Evolutionary conservation across 805 yeast species (phyloP).

Genomic region (Cyberlindnera japonica): DNA sequence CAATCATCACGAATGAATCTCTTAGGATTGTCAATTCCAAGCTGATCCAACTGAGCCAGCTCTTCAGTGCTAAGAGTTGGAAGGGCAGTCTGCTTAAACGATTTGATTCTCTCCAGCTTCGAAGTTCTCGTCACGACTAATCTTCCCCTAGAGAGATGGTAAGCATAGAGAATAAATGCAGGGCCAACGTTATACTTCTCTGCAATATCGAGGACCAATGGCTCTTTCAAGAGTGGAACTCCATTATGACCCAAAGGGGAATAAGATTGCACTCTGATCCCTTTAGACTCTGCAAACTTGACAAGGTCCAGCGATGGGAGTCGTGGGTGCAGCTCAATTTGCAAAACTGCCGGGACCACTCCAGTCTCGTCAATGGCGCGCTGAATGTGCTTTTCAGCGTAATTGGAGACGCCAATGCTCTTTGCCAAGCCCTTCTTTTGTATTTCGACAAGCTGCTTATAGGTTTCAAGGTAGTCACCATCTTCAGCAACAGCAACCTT

Average conservation of each 20-base stretch:
- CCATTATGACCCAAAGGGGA: slow-evolving; percentile 65
- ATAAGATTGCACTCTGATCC: slow-evolving; percentile 51
- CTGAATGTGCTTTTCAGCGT: slow-evolving; percentile 36
- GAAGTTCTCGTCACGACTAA: slow-evolving; percentile 67
- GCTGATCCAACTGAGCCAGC: slow-evolving; percentile 32
- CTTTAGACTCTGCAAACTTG: slow-evolving; percentile 48
- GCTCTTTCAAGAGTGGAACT: slow-evolving; percentile 57
- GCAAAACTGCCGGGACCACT: slow-evolving; percentile 52
- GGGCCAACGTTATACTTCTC: slow-evolving; percentile 48
- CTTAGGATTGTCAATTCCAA: slow-evolving; percentile 31
- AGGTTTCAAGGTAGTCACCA: slow-evolving; percentile 47
- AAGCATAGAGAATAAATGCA: slow-evolving; percentile 58
- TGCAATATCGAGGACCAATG: slow-evolving; percentile 49
- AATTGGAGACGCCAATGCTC: slow-evolving; percentile 60
- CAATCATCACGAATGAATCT: slow-evolving; percentile 31
- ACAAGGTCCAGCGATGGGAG: slow-evolving; percentile 60
- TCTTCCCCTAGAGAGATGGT: slow-evolving; percentile 60
- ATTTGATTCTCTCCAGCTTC: slow-evolving; percentile 56
- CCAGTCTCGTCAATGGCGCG: slow-evolving; percentile 40
- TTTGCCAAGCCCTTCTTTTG: slow-evolving; percentile 44
- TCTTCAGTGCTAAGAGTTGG: slow-evolving; percentile 39
- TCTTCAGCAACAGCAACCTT: slow-evolving; percentile 31
- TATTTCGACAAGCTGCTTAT: slow-evolving; percentile 53
- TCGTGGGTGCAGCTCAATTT: slow-evolving; percentile 71
- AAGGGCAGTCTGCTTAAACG: slow-evolving; percentile 33